Evolutionary conservation across 1,139 yeast genomes (phyloP).

Genomic region (Pichia cactophila): DNA sequence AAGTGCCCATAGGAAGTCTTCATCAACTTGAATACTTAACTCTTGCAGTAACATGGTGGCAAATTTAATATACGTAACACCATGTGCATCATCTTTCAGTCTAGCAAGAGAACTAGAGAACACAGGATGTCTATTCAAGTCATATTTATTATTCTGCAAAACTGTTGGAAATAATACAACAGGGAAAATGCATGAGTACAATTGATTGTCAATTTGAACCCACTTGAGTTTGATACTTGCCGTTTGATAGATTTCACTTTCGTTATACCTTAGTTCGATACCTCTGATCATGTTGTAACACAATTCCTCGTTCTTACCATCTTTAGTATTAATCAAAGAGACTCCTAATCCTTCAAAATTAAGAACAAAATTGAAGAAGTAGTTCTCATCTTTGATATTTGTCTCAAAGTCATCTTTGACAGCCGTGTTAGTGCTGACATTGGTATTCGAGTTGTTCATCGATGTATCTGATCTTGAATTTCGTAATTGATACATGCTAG

Average conservation of each 20-base stretch:
- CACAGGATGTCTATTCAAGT: constrained; percentile 84
- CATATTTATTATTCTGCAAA: constrained; percentile 76
- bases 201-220: constrained; percentile 90
- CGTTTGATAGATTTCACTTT: constrained; percentile 78
- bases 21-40: constrained; percentile 87
- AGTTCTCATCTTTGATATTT: constrained; percentile 60
- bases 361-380: constrained; percentile 52
- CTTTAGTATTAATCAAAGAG: constrained; percentile 61
- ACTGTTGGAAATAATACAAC: constrained; percentile 88
- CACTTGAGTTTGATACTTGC: constrained; percentile 78
- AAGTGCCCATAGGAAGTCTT: constrained; percentile 79
- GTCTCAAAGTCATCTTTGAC: constrained; percentile 49
- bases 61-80: constrained; percentile 82
- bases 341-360: constrained; percentile 84
- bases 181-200: constrained; percentile 84
- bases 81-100: constrained; percentile 84
- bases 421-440: constrained; percentile 18
- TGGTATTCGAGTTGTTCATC: constrained; percentile 16
- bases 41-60: constrained; percentile 87
- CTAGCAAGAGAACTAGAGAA: constrained; percentile 77
- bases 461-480: constrained; percentile 7
- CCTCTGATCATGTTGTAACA: constrained; percentile 79
- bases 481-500: constrained; percentile 61
- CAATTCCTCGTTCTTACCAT: constrained; percentile 52
- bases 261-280: constrained; percentile 71